Evolutionary conservation across 192 early-diverging fungal species (phyloP).

Genomic region (Gryganskiella cystojenkinii): DNA sequence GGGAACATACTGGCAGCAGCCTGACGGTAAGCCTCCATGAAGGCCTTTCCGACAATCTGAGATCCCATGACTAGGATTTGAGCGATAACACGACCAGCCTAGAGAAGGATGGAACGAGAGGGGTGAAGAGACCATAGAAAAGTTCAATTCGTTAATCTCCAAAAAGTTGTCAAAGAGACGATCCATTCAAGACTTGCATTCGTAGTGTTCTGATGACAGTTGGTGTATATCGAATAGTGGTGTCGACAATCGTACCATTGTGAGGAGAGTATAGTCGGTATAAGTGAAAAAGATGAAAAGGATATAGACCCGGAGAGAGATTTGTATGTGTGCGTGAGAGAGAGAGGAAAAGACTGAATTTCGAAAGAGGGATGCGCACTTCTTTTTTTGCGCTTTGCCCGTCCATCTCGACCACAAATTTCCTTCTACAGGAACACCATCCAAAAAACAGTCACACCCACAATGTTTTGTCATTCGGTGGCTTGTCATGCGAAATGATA

Average conservation of each 20-base stretch:
- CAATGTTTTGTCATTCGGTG: no score
- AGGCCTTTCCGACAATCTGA: conserved; percentile 89
- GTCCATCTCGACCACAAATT: no score
- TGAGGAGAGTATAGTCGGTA: background rate
- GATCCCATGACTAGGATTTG: conserved; percentile 83
- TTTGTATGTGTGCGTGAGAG: background rate
- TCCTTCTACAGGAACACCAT: no score
- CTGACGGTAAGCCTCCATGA: conserved; percentile 93
- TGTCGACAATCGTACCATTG: conserved; percentile 3
- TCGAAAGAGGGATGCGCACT: no score
- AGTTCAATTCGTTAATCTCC: no score
- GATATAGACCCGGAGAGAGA: background rate
- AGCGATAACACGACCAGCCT: conserved; percentile 76
- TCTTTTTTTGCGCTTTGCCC: no score
- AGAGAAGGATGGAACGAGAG: conserved; percentile 3
- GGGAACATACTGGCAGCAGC: conserved; percentile 80
- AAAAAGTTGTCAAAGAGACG: background rate
- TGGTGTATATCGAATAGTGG: no score
- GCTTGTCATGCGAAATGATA: no score
- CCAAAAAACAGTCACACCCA: no score
- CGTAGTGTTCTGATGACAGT: no score
- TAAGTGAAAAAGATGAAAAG: background rate
- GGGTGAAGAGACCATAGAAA: no score
- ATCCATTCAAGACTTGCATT: background rate
- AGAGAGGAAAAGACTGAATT: background rate